These are phyloP conservation scores for Elsinoe ampelina DNA, from an alignment of 2,329 filamentous ascomycete species.

Conservation along the genomic window DNA sequence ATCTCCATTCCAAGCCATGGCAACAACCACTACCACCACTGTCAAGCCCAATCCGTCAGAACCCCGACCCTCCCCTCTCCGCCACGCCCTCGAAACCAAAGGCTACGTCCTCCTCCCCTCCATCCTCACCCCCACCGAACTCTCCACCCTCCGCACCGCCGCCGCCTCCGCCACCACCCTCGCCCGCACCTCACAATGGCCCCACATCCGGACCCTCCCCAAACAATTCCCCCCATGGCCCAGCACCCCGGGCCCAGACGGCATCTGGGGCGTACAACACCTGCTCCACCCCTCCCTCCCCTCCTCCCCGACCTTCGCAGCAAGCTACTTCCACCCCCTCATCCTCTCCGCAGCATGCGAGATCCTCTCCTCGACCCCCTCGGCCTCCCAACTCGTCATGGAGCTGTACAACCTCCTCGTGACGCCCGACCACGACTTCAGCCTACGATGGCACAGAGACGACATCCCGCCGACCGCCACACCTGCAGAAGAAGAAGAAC, in stretches of 20 bases:
- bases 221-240: slow-evolving; percentile 89
- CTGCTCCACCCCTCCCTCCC: slow-evolving; percentile 66
- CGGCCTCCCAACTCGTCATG: slow-evolving; percentile 59
- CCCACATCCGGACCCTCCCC: slow-evolving; percentile 70
- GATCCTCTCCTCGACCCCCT: slow-evolving; percentile 44
- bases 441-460: slow-evolving; percentile 76
- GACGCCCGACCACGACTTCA: slow-evolving; percentile 60
- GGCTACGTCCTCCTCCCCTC: slow-evolving; percentile 68
- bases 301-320: slow-evolving; percentile 51
- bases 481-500: slow-evolving; percentile 55
- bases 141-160: slow-evolving; percentile 52
- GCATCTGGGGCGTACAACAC: slow-evolving; percentile 87
- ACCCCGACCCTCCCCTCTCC: slow-evolving; percentile 30
- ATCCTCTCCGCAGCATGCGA: slow-evolving; percentile 56
- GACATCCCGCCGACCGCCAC: slow-evolving; percentile 62
- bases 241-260: slow-evolving; percentile 40
- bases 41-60: no score
- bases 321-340: slow-evolving; percentile 61
- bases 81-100: slow-evolving; percentile 53
- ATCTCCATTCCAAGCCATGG: background rate
- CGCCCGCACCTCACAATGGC: slow-evolving; percentile 66
- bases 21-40: background rate
- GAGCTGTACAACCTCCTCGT: slow-evolving; percentile 84
- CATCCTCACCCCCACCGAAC: slow-evolving; percentile 48
- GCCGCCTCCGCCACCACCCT: slow-evolving; percentile 48